Conservation (phyloP, 768 basidiomycete species). For the Lactarius tabidus region DNA sequence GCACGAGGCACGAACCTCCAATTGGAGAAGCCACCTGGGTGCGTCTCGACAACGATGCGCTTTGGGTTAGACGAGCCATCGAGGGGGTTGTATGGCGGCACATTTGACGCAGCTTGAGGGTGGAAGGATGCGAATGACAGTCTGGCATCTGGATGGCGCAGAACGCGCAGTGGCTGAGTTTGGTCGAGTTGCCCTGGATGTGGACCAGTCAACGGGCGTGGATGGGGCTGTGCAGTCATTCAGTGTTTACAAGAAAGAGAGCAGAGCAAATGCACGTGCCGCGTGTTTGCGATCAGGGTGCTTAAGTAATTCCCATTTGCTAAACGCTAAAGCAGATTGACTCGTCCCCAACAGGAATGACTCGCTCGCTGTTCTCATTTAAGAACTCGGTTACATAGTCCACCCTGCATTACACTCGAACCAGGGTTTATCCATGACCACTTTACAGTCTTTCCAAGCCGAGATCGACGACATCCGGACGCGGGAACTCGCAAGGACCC, state of each 20-base stretch:
- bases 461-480: slow-evolving; percentile 76
- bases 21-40: slow-evolving; percentile 42
- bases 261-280: no score
- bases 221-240: slow-evolving; percentile 14
- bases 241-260: not conserved
- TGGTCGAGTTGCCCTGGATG: slow-evolving; percentile 64
- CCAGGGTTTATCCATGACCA: slow-evolving; percentile 28
- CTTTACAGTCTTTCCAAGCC: slow-evolving; percentile 58
- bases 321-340: not conserved
- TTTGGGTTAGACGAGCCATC: slow-evolving; percentile 51
- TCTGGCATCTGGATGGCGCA: slow-evolving; percentile 54
- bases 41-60: slow-evolving; percentile 70
- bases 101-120: slow-evolving; percentile 46
- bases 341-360: slow-evolving; percentile 11
- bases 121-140: slow-evolving; percentile 76
- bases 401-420: not conserved
- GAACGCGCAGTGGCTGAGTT: slow-evolving; percentile 55
- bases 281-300: no score
- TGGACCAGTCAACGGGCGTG: slow-evolving; percentile 35
- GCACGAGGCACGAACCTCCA: slow-evolving; percentile 82
- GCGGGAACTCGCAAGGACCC: slow-evolving; percentile 63
- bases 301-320: no score
- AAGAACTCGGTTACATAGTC: not conserved
- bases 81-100: slow-evolving; percentile 26
- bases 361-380: slow-evolving; percentile 9